Evolutionary conservation across 192 early-diverging fungal species (phyloP).

Genomic region (Coemansia sp.): DNA sequence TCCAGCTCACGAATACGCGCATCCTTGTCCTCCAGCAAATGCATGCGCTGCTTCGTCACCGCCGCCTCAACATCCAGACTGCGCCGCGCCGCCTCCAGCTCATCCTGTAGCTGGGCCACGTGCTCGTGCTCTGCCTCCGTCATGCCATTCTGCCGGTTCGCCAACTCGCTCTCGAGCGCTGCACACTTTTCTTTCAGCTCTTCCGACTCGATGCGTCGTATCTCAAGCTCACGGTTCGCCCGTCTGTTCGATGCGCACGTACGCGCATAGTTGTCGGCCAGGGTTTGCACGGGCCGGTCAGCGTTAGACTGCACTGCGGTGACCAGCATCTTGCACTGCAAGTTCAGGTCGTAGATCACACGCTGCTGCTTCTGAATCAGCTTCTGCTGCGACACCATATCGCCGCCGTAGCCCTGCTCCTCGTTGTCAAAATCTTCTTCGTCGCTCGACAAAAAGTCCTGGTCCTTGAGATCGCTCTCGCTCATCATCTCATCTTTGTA

Average conservation of each 20-base stretch:
- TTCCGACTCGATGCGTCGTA: slow-evolving; percentile 17
- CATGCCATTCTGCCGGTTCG: slow-evolving; percentile 28
- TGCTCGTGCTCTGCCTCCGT: slow-evolving; percentile 12
- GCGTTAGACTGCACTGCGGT: slow-evolving; percentile 28
- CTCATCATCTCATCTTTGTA: slow-evolving; percentile 44
- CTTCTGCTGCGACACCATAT: slow-evolving; percentile 50
- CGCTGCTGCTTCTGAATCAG: slow-evolving; percentile 55
- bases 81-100: slow-evolving; percentile 6
- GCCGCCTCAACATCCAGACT: slow-evolving; percentile 14
- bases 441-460: slow-evolving; percentile 53
- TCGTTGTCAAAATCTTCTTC: slow-evolving; percentile 50
- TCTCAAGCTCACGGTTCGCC: slow-evolving; percentile 36
- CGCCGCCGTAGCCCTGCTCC: slow-evolving; percentile 28
- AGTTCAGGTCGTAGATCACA: slow-evolving; percentile 44
- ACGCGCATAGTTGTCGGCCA: slow-evolving; percentile 26
- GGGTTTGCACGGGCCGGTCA: slow-evolving; percentile 22
- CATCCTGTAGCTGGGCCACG: slow-evolving; percentile 6
- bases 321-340: slow-evolving; percentile 35
- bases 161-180: slow-evolving; percentile 10
- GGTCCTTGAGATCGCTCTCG: slow-evolving; percentile 42
- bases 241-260: slow-evolving; percentile 50
- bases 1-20: slow-evolving; percentile 21
- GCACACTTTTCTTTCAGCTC: slow-evolving; percentile 15
- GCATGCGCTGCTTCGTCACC: slow-evolving; percentile 14
- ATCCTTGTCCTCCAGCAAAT: slow-evolving; percentile 25